Evolutionary conservation across 2,329 filamentous ascomycete genomes (phyloP), one percentile per base, ranked within the genome.

Genomic region (Emmonsiellopsis sp.): DNA sequence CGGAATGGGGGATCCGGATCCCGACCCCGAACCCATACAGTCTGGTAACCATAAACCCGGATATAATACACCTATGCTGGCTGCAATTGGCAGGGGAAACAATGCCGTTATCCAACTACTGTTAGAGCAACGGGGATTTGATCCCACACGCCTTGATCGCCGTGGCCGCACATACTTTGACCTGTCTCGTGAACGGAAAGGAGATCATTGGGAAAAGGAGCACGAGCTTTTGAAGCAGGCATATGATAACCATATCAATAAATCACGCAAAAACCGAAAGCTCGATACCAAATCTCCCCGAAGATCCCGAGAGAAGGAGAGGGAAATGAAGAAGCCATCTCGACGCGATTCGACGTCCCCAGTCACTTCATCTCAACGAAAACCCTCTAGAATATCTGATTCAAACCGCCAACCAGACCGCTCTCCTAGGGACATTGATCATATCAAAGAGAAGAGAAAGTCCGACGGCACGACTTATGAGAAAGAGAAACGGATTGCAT

Each of bases 131-230:
- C 80, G 81, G 47, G 77, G 79, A 30, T 96, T 97, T 66, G 85
- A 98, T 62, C 91, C 93, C 0, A 89, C 88, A 0, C 83, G 86
- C 54, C 77, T 75, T 32, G 79, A 84, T 30, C 85, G 84, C 60
- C 84, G 84, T 60, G 88, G 88, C 20, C 82, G 87, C 62, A 85
- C 87, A 0, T 98, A 97, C 68, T 87, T 83, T 63, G 90, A 98
- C 59, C 84, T 97, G 57, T 89, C 93, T 1, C 82, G 86, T 61
- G 84, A 89, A 47, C 83, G 89, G 41, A 84, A 84, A 59, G 92
- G 93, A 0, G 88, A 91, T 7, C 86, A 89, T 56, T 96, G 91
- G 89, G 85, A 92, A 66, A 84, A 92, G 57, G 93, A 98, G 67
- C 84, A 87, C 58, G 81, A 89, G 43, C 75, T 94, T 53, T 70